Evolutionary conservation across 164 flowering plant genomes (phyloP).

Genomic region (Vitis rupestris): DNA sequence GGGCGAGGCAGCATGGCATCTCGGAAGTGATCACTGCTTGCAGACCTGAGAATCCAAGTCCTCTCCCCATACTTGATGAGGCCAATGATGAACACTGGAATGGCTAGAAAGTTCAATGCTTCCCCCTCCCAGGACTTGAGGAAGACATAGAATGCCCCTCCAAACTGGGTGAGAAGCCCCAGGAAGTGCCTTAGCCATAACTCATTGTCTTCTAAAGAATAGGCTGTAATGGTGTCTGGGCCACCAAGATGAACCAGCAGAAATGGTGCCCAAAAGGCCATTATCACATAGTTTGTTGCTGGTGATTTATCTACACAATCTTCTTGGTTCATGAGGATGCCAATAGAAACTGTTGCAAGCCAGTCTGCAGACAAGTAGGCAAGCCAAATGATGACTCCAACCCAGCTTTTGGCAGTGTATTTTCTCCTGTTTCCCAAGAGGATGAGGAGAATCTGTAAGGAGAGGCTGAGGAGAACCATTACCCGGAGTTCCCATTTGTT

Average conservation of each 20-base stretch:
- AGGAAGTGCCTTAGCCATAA: constrained; percentile 7
- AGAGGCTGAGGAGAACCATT: constrained; percentile 26
- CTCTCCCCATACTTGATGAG: constrained; percentile 8
- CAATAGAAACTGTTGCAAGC: constrained; percentile 31
- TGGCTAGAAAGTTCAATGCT: neutral
- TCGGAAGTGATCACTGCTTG: neutral
- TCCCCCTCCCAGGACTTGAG: constrained; percentile 3
- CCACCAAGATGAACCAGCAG: constrained; percentile 1
- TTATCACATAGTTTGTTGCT: neutral
- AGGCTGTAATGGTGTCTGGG: constrained; percentile 8
- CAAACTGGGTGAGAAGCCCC: neutral
- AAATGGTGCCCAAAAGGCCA: constrained; percentile 1
- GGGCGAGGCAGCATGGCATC: neutral
- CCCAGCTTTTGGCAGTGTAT: neutral
- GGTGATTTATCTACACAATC: neutral
- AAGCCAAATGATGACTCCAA: constrained; percentile 25
- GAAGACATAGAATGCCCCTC: neutral
- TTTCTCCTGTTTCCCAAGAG: constrained; percentile 26
- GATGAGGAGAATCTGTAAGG: constrained; percentile 24
- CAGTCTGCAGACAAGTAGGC: constrained; percentile 36
- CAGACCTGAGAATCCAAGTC: neutral
- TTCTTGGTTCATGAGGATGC: constrained; percentile 3
- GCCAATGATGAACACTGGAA: neutral
- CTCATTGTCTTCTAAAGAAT: constrained; percentile 3
- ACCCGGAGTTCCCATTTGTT: constrained; percentile 25